A percentile compares a stretch with the other conserved stretches of the same genome.
phyloP scores from a whole-genome alignment of 2,329 filamentous ascomycete species.

The Samsoniella hepiali region DNA sequence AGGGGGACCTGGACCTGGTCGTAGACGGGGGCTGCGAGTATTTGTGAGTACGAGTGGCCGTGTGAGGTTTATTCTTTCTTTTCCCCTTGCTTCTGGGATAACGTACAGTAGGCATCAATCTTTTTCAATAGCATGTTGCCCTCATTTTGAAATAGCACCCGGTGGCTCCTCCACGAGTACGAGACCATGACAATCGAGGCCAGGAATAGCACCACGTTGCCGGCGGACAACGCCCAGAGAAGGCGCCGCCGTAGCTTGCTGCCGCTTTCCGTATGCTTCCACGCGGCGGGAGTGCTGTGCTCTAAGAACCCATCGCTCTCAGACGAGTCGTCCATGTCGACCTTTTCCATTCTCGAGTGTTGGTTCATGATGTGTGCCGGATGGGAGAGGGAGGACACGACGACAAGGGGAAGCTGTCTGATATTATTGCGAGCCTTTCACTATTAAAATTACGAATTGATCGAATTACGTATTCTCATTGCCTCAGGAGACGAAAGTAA shows the following conservation, averaged over 20 bases:
- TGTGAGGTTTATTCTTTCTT: too few relatives aligned
- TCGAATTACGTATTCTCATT: too few relatives aligned
- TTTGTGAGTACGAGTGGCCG: background rate
- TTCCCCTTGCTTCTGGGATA: too few relatives aligned
- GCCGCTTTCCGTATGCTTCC: background rate
- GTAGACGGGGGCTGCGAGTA: background rate
- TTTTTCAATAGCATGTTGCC: background rate
- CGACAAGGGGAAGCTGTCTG: too few relatives aligned
- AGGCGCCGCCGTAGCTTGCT: background rate
- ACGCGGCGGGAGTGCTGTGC: background rate
- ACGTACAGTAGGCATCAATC: constrained; percentile 10
- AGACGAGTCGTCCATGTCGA: background rate
- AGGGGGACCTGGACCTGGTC: constrained; percentile 1
- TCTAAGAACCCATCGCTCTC: background rate
- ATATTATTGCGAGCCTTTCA: too few relatives aligned
- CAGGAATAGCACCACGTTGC: background rate
- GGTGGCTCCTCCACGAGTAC: background rate
- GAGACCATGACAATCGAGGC: background rate
- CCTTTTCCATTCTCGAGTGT: background rate
- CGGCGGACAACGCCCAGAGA: background rate
- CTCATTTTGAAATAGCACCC: background rate
- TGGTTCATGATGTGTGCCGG: too few relatives aligned
- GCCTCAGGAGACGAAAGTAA: too few relatives aligned
- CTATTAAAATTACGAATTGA: too few relatives aligned
- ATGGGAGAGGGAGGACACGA: too few relatives aligned